Evolutionary conservation across 306 rosid species (phyloP), one percentile per base, ranked within the genome.

Genomic region (Acacia crassicarpa): DNA sequence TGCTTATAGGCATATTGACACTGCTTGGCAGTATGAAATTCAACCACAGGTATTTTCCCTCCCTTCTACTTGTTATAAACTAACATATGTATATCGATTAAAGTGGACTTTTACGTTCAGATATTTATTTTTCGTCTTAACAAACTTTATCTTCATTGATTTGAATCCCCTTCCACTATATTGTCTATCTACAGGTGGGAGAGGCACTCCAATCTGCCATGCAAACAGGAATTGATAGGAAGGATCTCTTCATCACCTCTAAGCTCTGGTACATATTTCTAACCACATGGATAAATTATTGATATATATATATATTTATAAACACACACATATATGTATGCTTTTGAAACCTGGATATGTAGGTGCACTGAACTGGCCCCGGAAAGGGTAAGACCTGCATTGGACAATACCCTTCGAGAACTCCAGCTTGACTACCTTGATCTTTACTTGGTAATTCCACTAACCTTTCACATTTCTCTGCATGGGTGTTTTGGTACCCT

Each of bases 301-400:
- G 40, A 35, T 0, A 5, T 35, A 38, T 38, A 38, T 38, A 6
- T 38, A 49, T 16, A 49, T 5, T 0, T 2, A 32, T 32, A 32
- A 1, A 16, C 3, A 15, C 1, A 1, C 2, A 58, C 9, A 58
- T 23, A 12, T 59, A 59, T 25, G 6, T 22, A 13, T 58, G 65
- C 65, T 58, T 58, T 9, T 58, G 67, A 61, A 61, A 61, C 38
- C 16, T 65, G 44, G 16, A 17, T 38, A 67, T 63, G 17, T 83
- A 89, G 94, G 94, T 91, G 92, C 81, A 80, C 90, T 67, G 92
- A 87, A 51, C 83, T 91, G 84, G 81, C 86, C 83, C 92, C 94
- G 54, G 89, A 89, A 74, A 89, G 91, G 46, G 92, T 89, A 84
- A 61, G 91, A 73, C 77, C 89, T 46, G 91, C 90, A 20, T 16